phyloP scores from a whole-genome alignment of 768 basidiomycete species.

The Lentinula detonsa region DNA sequence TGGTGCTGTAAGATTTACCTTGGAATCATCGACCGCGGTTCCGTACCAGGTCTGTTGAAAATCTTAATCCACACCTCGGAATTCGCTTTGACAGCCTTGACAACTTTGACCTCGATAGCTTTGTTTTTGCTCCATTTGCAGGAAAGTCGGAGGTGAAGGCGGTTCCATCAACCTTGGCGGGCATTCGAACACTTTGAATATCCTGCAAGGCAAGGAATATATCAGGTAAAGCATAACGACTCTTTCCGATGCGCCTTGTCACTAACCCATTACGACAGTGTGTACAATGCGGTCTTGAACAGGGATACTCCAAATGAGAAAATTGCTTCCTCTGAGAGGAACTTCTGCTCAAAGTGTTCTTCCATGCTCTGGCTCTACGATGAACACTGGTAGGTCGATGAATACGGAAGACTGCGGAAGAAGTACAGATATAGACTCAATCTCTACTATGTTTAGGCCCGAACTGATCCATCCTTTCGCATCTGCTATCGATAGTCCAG shows the following conservation, averaged over 20 bases:
- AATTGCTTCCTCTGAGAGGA: constrained; percentile 49
- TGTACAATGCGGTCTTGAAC: constrained; percentile 59
- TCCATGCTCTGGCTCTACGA: constrained; percentile 67
- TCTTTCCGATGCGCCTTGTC: not conserved
- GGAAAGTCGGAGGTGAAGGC: constrained; percentile 61
- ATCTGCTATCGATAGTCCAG: constrained; percentile 56
- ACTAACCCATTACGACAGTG: constrained; percentile 21
- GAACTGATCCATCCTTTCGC: constrained; percentile 64
- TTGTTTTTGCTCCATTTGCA: constrained; percentile 65
- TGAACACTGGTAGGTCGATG: constrained; percentile 35
- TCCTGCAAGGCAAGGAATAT: constrained; percentile 46
- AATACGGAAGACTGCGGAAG: not conserved
- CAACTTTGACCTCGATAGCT: constrained; percentile 25
- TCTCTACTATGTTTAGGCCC: constrained; percentile 34
- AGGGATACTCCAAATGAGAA: constrained; percentile 45
- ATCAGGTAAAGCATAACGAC: constrained; percentile 33
- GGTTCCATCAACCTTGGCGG: constrained; percentile 67
- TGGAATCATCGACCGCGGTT: constrained; percentile 50
- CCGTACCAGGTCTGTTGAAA: constrained; percentile 49
- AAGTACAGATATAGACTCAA: not conserved
- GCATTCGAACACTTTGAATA: constrained; percentile 39
- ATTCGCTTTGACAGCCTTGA: not conserved
- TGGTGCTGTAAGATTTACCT: constrained; percentile 40
- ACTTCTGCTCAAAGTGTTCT: constrained; percentile 60
- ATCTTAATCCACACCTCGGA: not conserved